A percentile compares a stretch with the other conserved stretches of the same genome.
phyloP scores from a whole-genome alignment of 202 grass and related monocot species.

The Schoenoplectus triqueter region DNA sequence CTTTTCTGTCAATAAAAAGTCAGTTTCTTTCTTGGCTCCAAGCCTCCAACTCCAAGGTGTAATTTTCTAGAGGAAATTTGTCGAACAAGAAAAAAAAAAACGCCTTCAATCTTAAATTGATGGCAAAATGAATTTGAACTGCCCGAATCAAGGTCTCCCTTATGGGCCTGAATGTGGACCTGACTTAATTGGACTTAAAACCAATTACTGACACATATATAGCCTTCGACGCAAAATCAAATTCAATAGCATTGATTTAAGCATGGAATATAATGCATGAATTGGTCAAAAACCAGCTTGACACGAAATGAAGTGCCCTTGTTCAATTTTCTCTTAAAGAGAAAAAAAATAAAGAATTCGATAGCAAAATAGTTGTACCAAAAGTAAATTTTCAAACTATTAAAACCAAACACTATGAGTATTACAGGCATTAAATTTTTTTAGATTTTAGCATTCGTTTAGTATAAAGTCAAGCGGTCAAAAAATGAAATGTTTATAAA shows the following conservation, averaged over 20 bases:
- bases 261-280: not conserved
- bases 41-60: not conserved
- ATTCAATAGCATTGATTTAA: not conserved
- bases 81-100: constrained; percentile 11
- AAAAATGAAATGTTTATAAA: too few species aligned
- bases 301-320: not conserved
- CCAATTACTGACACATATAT: not conserved
- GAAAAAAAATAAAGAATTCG: not conserved
- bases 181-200: not conserved
- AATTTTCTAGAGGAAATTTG: not conserved
- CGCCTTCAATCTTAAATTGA: not conserved
- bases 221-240: not conserved
- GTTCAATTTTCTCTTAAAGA: not conserved
- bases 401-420: too few species aligned
- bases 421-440: too few species aligned
- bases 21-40: not conserved
- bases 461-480: too few species aligned
- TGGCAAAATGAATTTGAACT: not conserved
- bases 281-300: not conserved
- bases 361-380: not conserved
- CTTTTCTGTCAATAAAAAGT: constrained; percentile 10
- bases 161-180: not conserved
- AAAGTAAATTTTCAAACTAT: too few species aligned
- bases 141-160: not conserved
- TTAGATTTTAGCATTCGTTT: too few species aligned